These are phyloP conservation scores for Tetradesmus obliquus DNA, from an alignment of 139 green algal species.

Conservation along the genomic window DNA sequence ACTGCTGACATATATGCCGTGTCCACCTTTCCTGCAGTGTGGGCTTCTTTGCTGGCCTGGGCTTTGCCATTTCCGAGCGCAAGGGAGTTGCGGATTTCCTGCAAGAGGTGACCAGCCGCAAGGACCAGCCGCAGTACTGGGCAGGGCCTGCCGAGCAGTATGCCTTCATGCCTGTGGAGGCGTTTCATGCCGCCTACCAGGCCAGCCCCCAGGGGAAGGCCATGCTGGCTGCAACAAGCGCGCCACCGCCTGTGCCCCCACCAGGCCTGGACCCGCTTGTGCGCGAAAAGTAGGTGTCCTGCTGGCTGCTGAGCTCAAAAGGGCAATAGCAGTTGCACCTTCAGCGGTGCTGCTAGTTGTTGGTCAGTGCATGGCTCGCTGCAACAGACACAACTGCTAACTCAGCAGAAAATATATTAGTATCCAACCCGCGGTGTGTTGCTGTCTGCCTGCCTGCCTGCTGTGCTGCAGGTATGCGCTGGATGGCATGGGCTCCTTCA, in stretches of 20 bases:
- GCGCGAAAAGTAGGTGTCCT: constrained; percentile 41
- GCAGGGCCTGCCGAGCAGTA: not conserved
- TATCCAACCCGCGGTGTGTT: not conserved
- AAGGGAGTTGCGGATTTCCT: constrained; percentile 84
- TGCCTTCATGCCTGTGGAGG: constrained; percentile 47
- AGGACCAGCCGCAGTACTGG: constrained; percentile 60
- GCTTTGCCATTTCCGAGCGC: constrained; percentile 67
- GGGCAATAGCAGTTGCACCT: not conserved
- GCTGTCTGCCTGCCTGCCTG: not conserved
- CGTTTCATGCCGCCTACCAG: constrained; percentile 51
- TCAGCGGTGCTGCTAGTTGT: not conserved
- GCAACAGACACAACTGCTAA: no score
- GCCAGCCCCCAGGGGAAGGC: constrained; percentile 29
- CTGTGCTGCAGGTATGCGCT: constrained; percentile 48
- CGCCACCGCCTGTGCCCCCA: not conserved
- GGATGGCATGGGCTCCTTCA: constrained; percentile 32
- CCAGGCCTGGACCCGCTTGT: constrained; percentile 46
- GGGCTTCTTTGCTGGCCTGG: constrained; percentile 54
- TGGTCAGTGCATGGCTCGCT: not conserved
- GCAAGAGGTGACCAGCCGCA: constrained; percentile 76
- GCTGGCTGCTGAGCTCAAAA: no score
- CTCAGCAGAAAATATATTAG: no score
- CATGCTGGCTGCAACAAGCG: constrained; percentile 3
- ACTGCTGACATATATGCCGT: no score
- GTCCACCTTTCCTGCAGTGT: not conserved